phyloP scores from a whole-genome alignment of 306 rosid genomes.

The Astragalus membranaceus region DNA sequence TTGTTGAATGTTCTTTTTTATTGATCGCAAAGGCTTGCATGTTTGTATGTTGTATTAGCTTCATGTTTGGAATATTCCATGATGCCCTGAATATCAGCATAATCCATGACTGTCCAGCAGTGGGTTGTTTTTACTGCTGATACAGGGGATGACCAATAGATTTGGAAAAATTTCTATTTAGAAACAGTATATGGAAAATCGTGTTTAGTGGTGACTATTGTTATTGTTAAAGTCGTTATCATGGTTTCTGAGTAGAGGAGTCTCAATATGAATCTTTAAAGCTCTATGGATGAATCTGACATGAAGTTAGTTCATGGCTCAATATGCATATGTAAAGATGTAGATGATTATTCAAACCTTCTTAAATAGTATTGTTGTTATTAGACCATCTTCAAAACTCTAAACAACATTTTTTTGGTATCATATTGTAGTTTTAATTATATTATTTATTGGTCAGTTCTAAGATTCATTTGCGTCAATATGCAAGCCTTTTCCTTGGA shows the following conservation, averaged over 20 bases:
- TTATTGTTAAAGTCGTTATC: not conserved
- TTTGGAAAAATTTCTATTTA: not conserved
- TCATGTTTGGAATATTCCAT: too few relatives aligned
- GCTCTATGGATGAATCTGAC: too few relatives aligned
- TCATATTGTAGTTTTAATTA: not conserved
- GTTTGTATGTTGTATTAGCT: too few relatives aligned
- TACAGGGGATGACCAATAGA: not conserved
- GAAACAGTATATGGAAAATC: not conserved
- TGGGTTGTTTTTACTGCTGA: not conserved
- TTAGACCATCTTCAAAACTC: too few relatives aligned
- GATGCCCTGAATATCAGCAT: too few relatives aligned
- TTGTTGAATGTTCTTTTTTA: too few relatives aligned
- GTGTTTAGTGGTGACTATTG: not conserved
- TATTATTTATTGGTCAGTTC: not conserved
- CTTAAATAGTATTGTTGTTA: too few relatives aligned
- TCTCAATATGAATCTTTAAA: not conserved
- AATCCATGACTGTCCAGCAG: too few relatives aligned
- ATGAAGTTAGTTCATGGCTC: too few relatives aligned
- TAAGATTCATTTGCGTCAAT: constrained; percentile 3
- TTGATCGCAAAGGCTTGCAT: too few relatives aligned
- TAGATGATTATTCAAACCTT: too few relatives aligned
- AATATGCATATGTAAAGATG: too few relatives aligned
- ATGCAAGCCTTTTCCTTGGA: constrained; percentile 91
- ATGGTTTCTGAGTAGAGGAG: not conserved
- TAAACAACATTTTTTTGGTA: not conserved